These are phyloP conservation scores for Alternaria sp. DNA, from an alignment of 2,329 filamentous ascomycete genomes.

Conservation along the genomic window DNA sequence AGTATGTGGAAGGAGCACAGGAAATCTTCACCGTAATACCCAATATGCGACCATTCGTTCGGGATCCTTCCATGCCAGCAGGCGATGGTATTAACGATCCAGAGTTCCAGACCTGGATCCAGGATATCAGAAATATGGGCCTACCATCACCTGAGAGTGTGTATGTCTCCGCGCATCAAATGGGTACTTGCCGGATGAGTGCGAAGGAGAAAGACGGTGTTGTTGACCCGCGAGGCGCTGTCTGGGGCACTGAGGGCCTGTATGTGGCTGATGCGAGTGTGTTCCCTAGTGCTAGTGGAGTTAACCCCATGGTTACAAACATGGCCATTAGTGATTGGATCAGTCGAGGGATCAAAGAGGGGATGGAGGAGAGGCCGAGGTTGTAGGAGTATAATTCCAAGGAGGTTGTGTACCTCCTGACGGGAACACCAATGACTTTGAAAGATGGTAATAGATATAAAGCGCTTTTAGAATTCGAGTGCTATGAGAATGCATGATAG, in stretches of 20 bases:
- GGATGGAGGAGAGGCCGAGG: conserved; percentile 32
- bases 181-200: conserved; percentile 81
- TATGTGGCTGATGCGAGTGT: conserved; percentile 80
- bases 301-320: conserved; percentile 82
- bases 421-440: background rate
- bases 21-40: conserved; percentile 77
- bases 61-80: conserved; percentile 37
- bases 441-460: background rate
- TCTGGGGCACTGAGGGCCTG: conserved; percentile 72
- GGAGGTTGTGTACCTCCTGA: too few species aligned
- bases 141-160: conserved; percentile 60
- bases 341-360: conserved; percentile 40
- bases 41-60: conserved; percentile 71
- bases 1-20: conserved; percentile 79
- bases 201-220: conserved; percentile 54
- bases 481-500: too few species aligned
- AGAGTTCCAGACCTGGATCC: conserved; percentile 70
- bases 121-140: conserved; percentile 59
- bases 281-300: conserved; percentile 78
- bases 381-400: conserved; percentile 15
- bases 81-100: conserved; percentile 64
- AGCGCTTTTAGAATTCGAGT: too few species aligned
- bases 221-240: conserved; percentile 54
- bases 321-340: conserved; percentile 63
- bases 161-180: conserved; percentile 81